A percentile compares a stretch with the other conserved stretches of the same genome.
Conservation (phyloP, 257 asterid species). For the Salvia miltiorrhiza region DNA sequence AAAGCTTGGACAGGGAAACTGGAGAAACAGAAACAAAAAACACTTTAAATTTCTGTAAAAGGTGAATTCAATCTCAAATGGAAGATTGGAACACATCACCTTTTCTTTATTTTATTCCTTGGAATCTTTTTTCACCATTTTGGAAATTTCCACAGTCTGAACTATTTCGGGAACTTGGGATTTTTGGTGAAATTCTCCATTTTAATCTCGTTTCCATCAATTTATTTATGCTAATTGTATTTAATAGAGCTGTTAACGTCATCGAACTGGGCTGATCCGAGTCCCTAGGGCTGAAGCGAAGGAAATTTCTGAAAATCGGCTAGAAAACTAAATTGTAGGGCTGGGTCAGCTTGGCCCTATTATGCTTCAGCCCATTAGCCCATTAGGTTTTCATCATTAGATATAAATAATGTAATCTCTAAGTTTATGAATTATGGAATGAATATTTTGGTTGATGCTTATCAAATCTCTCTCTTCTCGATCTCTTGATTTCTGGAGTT, state of each 20-base stretch:
- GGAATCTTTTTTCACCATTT: slow-evolving; percentile 41
- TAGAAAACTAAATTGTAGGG: too few species aligned
- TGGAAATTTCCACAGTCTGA: slow-evolving; percentile 25
- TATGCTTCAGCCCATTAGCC: too few species aligned
- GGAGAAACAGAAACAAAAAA: slow-evolving; percentile 27
- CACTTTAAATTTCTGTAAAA: slow-evolving; percentile 41
- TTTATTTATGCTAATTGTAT: neutral
- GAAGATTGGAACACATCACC: slow-evolving; percentile 36
- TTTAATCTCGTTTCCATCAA: neutral
- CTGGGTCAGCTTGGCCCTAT: too few species aligned
- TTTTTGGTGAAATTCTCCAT: slow-evolving; percentile 1
- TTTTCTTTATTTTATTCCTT: slow-evolving; percentile 47
- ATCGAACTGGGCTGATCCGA: too few species aligned
- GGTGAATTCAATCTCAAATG: slow-evolving; percentile 39
- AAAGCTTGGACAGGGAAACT: slow-evolving; percentile 22
- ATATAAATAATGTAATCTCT: too few species aligned
- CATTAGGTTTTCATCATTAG: too few species aligned
- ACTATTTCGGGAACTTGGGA: slow-evolving; percentile 16
- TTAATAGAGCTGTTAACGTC: neutral
- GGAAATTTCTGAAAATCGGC: too few species aligned
- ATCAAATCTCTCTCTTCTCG: too few species aligned
- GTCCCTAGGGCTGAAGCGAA: too few species aligned
- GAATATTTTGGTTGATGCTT: too few species aligned
- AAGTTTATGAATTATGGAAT: too few species aligned
- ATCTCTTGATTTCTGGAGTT: too few species aligned